These are phyloP conservation scores for Eremochloa ophiuroides DNA, from an alignment of 176 grass and related monocot genomes.

Conservation along the genomic window DNA sequence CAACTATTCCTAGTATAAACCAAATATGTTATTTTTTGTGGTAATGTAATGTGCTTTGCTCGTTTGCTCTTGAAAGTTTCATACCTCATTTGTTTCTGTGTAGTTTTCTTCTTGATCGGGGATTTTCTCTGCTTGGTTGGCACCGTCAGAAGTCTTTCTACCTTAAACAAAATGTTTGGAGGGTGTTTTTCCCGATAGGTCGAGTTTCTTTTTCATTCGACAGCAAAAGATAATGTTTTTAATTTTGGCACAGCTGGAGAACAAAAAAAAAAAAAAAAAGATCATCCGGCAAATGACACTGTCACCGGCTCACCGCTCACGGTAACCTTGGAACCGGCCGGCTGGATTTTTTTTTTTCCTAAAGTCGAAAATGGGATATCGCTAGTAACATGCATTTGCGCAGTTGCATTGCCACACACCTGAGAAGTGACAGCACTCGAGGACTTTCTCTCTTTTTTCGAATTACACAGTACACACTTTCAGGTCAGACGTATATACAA, in stretches of 20 bases:
- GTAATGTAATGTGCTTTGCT: neutral
- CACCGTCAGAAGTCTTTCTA: too few species aligned
- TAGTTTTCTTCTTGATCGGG: neutral
- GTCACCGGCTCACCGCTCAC: too few species aligned
- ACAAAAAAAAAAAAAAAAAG: neutral
- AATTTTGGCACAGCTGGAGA: neutral
- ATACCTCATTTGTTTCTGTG: neutral
- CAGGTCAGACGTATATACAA: neutral
- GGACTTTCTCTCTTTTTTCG: too few species aligned
- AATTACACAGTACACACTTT: neutral
- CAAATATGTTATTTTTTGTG: neutral
- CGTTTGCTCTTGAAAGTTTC: neutral
- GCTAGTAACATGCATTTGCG: too few species aligned
- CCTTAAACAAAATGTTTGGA: neutral
- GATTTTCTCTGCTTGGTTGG: too few species aligned
- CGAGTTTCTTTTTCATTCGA: neutral
- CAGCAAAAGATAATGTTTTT: neutral
- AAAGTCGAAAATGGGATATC: neutral
- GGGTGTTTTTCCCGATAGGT: neutral
- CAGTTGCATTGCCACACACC: neutral
- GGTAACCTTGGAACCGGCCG: too few species aligned
- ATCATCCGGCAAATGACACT: neutral
- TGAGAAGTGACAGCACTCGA: neutral
- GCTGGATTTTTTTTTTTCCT: too few species aligned
- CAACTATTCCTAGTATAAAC: neutral